Conservation (phyloP, 148 eudicot species). For the Hydrangea macrophylla region DNA sequence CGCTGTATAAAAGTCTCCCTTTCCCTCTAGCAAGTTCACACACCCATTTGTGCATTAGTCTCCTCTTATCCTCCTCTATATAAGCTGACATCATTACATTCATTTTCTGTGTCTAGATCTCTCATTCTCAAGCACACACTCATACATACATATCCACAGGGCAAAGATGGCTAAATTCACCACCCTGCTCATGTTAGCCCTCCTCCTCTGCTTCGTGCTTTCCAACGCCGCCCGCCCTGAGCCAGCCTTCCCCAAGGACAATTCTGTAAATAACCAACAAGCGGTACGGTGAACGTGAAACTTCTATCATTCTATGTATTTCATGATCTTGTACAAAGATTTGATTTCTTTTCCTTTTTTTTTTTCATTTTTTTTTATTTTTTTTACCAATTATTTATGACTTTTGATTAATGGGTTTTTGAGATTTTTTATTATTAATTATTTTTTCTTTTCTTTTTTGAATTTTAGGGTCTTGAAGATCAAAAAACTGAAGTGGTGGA, state of each 20-base stretch:
- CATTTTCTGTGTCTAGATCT: neutral
- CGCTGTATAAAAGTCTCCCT: slow-evolving; percentile 17
- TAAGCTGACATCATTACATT: slow-evolving; percentile 9
- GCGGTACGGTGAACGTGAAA: slow-evolving; percentile 11
- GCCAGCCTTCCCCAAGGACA: slow-evolving; percentile 13
- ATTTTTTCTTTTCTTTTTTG: neutral
- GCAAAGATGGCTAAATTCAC: slow-evolving; percentile 27
- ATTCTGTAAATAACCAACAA: slow-evolving; percentile 7
- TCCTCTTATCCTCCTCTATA: slow-evolving; percentile 19
- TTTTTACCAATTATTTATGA: too few species aligned
- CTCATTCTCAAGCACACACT: neutral
- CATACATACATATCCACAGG: neutral
- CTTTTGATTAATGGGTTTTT: neutral
- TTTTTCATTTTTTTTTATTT: too few species aligned
- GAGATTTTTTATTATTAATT: slow-evolving; percentile 10
- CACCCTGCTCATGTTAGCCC: slow-evolving; percentile 16
- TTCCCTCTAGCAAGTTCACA: slow-evolving; percentile 27
- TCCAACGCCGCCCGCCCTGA: slow-evolving; percentile 22
- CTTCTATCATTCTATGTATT: too few species aligned
- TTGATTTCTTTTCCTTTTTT: too few species aligned
- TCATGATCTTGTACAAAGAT: too few species aligned
- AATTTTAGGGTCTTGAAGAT: slow-evolving; percentile 15
- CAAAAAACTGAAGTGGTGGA: slow-evolving; percentile 18
- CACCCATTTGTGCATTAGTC: neutral
- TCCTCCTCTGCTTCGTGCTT: slow-evolving; percentile 27